Conservation (phyloP, 176 grass and related monocot genomes). For the Thalia dealbata region DNA sequence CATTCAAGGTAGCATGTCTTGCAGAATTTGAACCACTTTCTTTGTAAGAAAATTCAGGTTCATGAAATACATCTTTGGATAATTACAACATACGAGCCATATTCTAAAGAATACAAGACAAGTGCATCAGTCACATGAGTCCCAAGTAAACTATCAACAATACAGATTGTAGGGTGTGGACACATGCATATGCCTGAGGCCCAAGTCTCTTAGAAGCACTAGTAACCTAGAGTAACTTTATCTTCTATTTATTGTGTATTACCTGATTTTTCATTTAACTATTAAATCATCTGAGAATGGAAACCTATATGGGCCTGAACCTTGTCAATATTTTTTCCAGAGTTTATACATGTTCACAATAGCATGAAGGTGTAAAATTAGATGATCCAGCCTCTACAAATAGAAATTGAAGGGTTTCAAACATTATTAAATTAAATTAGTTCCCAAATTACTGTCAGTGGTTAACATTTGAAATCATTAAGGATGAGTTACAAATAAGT, state of each 20-base stretch:
- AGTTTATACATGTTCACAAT: not conserved
- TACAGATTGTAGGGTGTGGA: not conserved
- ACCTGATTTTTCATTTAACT: not conserved
- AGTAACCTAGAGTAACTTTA: not conserved
- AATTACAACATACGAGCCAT: not conserved
- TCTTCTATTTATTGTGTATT: not conserved
- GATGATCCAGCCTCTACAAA: not conserved
- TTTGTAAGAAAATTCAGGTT: not conserved
- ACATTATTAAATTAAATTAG: not conserved
- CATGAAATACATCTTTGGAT: not conserved
- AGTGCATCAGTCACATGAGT: not conserved
- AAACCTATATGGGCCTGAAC: not conserved
- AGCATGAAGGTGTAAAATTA: not conserved
- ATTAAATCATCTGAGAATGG: not conserved
- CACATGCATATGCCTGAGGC: not conserved
- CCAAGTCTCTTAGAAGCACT: not conserved
- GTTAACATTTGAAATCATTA: not conserved
- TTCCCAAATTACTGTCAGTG: not conserved
- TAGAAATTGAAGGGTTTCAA: not conserved
- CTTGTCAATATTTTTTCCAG: not conserved
- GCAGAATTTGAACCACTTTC: too few relatives aligned
- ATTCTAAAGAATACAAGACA: not conserved
- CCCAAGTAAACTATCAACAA: not conserved
- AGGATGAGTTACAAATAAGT: not conserved
- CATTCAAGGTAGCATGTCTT: too few relatives aligned